Evolutionary conservation across 2,329 filamentous ascomycete species (phyloP).

Genomic region (Seiridium cupressi): DNA sequence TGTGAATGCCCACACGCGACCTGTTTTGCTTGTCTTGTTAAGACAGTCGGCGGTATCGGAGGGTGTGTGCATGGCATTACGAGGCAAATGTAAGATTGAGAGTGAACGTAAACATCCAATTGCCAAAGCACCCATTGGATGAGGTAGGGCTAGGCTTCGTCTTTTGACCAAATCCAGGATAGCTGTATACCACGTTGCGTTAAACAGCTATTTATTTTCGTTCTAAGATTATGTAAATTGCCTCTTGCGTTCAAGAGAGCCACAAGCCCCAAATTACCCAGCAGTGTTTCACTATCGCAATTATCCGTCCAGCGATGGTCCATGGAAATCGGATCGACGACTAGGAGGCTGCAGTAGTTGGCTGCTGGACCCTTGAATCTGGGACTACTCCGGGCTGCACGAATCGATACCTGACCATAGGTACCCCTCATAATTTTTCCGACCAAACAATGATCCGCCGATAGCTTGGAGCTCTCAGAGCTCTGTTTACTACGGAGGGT

Average conservation of each 20-base stretch:
- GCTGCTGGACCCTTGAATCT: background rate
- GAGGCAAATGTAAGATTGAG: too few species aligned
- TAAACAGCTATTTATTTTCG: background rate
- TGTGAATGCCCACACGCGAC: too few species aligned
- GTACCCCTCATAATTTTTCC: constrained; percentile 11
- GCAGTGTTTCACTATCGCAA: constrained; percentile 1
- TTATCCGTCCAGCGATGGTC: constrained; percentile 7
- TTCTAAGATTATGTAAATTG: too few species aligned
- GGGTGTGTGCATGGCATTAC: too few species aligned
- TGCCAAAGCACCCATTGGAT: background rate
- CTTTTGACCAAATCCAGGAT: too few species aligned
- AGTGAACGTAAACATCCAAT: too few species aligned
- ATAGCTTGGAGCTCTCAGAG: constrained; percentile 7
- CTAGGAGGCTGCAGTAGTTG: constrained; percentile 7
- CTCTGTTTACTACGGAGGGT: background rate
- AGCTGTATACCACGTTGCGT: background rate
- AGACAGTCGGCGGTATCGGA: background rate
- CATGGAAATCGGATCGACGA: background rate
- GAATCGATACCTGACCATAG: background rate
- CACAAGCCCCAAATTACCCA: background rate
- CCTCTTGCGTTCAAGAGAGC: background rate
- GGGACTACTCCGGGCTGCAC: background rate
- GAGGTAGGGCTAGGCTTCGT: background rate
- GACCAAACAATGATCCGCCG: background rate
- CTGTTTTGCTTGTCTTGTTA: background rate